A percentile compares a stretch with the other conserved stretches of the same genome.
phyloP scores from a whole-genome alignment of 768 basidiomycete species.

The Lanmaoa rubissima region DNA sequence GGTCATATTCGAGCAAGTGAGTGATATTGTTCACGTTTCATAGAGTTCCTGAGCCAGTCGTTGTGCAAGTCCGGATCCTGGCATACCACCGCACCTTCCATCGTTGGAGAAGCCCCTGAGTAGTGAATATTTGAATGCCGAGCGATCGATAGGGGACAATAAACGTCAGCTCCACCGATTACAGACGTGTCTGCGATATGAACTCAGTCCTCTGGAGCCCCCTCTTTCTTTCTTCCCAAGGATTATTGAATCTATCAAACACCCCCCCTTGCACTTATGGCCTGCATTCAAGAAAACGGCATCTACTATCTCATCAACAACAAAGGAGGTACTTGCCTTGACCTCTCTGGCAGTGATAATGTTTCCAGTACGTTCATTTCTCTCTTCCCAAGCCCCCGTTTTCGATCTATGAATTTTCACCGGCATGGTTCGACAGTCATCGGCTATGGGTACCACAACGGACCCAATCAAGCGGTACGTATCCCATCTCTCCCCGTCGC shows the following conservation, averaged over 20 bases:
- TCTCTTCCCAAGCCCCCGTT: not conserved
- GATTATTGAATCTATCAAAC: not conserved
- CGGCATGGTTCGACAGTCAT: constrained; percentile 37
- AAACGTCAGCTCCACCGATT: not conserved
- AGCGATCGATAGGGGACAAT: not conserved
- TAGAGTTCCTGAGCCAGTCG: too few species aligned
- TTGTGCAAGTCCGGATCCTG: too few species aligned
- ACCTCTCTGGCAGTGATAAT: constrained; percentile 55
- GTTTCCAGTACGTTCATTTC: constrained; percentile 37
- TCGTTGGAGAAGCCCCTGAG: not conserved
- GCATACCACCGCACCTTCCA: too few species aligned
- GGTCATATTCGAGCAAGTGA: too few species aligned
- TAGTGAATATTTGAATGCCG: too few species aligned
- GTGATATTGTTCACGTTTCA: too few species aligned
- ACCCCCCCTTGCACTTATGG: constrained; percentile 10
- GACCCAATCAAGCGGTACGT: constrained; percentile 49
- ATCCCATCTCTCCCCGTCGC: not conserved
- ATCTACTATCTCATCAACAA: constrained; percentile 50
- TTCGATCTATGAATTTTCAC: not conserved
- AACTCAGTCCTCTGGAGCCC: too few species aligned
- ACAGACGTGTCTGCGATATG: not conserved
- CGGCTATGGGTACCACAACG: constrained; percentile 43
- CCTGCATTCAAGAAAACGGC: constrained; percentile 32
- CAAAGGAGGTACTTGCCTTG: constrained; percentile 50
- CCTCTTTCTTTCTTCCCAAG: not conserved